Evolutionary conservation across 106 monocot genomes (phyloP).

Genomic region (Alisma plantagoaquatica): DNA sequence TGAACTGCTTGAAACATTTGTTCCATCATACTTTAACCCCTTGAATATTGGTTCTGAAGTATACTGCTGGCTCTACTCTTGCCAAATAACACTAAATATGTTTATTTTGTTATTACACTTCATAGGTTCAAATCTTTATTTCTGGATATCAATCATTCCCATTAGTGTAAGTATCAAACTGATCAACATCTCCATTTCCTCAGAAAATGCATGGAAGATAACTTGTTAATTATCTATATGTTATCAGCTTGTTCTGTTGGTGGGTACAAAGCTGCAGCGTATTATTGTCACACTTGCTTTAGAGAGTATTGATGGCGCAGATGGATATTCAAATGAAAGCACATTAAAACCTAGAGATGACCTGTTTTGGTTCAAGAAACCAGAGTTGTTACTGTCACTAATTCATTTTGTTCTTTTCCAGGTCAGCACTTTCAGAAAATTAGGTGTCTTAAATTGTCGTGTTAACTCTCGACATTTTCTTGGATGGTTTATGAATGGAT

Average conservation of each 20-base stretch:
- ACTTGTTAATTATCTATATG: background rate
- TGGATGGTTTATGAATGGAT: too few species aligned
- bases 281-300: conserved; percentile 82
- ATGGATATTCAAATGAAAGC: conserved; percentile 20
- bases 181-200: background rate
- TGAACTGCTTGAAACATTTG: too few species aligned
- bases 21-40: background rate
- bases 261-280: conserved; percentile 87
- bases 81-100: background rate
- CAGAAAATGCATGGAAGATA: background rate
- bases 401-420: conserved; percentile 99
- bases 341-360: conserved; percentile 74
- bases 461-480: too few species aligned
- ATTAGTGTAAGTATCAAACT: conserved; percentile 45
- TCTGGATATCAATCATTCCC: conserved; percentile 98
- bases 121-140: conserved; percentile 90
- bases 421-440: conserved; percentile 19
- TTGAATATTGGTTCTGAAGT: background rate
- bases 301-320: conserved; percentile 60
- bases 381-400: conserved; percentile 68
- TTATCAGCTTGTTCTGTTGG: conserved; percentile 72
- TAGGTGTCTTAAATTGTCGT: background rate
- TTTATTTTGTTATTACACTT: background rate
- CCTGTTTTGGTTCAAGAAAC: conserved; percentile 98
- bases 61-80: background rate